Evolutionary conservation across 176 grass and related monocot genomes (phyloP), one percentile per base, ranked within the genome.

Genomic region (Musa schizocarpa): DNA sequence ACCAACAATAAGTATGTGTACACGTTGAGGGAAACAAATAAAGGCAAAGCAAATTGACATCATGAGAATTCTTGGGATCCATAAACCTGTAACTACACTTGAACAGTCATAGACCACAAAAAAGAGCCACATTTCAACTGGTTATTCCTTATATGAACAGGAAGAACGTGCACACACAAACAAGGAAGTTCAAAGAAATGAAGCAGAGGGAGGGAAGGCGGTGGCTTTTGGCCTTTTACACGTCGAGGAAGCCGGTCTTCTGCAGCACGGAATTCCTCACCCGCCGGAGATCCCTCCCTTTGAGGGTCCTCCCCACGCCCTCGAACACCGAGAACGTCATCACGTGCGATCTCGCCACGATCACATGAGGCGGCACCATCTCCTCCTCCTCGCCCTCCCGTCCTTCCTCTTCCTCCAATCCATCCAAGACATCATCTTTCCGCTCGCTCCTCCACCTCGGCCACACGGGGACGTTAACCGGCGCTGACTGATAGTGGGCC

Each of bases 331-430:
- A 85, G 78, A 85, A 85, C 54, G 62, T 76, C 53, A 62, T 27
- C 63, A 27, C 19, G 52, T 70, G 77, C 3, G 83, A 80, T 54
- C 54, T 80, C 20, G 73, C 83, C 54, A 77, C 83, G 52, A 85
- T 85, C 62, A 81, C 77, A 21, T 85, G 83, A 1, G 83, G 83
- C 4, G 83, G 81, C 66, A 83, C 66, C 54, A 83, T 83, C 74
- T 77, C 81, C 71, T 53, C 61, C 43, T 69, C 72, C 57, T 75
- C 59, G 48, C 69, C 70, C 1, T 57, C 59, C 13, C 53, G 65
- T 21, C 34, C 25, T 27, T 54, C 68, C 1, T 77, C 74, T 13
- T 82, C 80, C 11, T 63, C 16, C 21, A 65, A 20, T 65, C 63
- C 63, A 11, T 54, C 65, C 52, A 68, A 53, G 16, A 9, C 4